These are phyloP conservation scores for Zymoseptoria crescenta DNA, from an alignment of 2,329 filamentous ascomycete genomes.

Conservation along the genomic window DNA sequence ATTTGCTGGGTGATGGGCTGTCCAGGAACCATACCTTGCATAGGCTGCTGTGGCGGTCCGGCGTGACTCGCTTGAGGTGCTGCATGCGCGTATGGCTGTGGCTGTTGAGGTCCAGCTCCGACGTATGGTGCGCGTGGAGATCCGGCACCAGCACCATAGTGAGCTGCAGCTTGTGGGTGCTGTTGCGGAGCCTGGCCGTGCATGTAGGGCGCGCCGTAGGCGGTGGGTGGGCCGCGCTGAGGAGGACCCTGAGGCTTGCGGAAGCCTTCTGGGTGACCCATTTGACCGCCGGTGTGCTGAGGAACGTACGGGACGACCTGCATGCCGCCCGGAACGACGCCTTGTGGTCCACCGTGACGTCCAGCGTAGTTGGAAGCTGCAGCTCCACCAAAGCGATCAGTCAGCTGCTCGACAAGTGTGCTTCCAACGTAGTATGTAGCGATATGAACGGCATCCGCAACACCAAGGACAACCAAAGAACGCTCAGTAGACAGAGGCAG, in stretches of 20 bases:
- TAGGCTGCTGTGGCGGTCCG: constrained; percentile 65
- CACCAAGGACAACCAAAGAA: constrained; percentile 94
- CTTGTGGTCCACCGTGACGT: constrained; percentile 83
- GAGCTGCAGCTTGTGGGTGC: constrained; percentile 56
- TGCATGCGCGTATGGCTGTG: constrained; percentile 48
- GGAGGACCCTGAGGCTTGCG: constrained; percentile 63
- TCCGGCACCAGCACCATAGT: constrained; percentile 61
- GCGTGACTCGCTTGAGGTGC: constrained; percentile 52
- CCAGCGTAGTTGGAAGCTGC: constrained; percentile 97
- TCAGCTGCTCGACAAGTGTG: constrained; percentile 94
- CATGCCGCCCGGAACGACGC: constrained; percentile 93
- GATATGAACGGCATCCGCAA: constrained; percentile 97
- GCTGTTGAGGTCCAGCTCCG: constrained; percentile 70
- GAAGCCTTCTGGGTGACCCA: constrained; percentile 81
- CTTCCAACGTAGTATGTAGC: constrained; percentile 98
- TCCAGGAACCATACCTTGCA: constrained; percentile 63
- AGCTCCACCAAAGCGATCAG: constrained; percentile 90
- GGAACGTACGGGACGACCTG: constrained; percentile 98
- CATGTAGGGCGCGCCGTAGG: constrained; percentile 58
- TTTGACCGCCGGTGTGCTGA: constrained; percentile 85
- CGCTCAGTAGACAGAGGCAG: constrained; percentile 92
- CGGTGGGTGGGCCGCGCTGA: constrained; percentile 54
- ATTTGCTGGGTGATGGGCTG: constrained; percentile 95
- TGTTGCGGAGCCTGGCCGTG: constrained; percentile 48
- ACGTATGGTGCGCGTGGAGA: constrained; percentile 70